Evolutionary conservation across 495 filamentous ascomycete species (phyloP).

Genomic region (Xylaria telfairii): DNA sequence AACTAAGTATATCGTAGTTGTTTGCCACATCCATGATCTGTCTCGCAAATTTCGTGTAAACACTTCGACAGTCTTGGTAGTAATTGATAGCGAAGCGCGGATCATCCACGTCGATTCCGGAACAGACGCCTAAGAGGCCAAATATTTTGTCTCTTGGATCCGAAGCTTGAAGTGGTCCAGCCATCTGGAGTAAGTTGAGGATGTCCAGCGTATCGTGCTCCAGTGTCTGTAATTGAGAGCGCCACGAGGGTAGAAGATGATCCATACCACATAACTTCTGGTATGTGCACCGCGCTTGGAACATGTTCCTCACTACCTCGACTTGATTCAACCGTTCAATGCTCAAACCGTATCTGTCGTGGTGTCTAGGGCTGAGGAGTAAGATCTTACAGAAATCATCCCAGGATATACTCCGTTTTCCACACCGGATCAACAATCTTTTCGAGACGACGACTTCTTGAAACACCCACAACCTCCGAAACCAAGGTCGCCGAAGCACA

Average conservation of each 20-base stretch:
- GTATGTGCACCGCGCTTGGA: not conserved
- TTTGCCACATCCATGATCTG: not conserved
- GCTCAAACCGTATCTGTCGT: constrained; percentile 8
- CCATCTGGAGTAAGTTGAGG: not conserved
- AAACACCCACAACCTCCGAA: not conserved
- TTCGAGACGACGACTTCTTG: constrained; percentile 13
- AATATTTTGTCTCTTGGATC: constrained; percentile 13
- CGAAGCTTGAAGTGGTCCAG: not conserved
- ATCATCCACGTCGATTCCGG: not conserved
- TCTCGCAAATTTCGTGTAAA: constrained; percentile 1
- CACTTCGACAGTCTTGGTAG: not conserved
- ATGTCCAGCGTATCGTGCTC: not conserved
- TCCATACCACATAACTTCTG: not conserved
- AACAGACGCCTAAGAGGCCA: not conserved
- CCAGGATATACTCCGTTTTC: not conserved
- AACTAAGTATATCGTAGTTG: not conserved
- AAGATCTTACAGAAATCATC: constrained; percentile 8
- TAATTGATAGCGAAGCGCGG: constrained; percentile 1
- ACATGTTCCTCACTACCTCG: not conserved
- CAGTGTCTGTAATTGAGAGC: not conserved
- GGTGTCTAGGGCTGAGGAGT: not conserved
- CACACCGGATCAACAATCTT: not conserved
- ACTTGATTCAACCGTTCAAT: not conserved
- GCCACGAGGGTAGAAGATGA: not conserved
- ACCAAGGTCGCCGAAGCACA: not conserved